phyloP scores from a whole-genome alignment of 1,284 basidiomycete genomes.

The Fomitopsis palustris region DNA sequence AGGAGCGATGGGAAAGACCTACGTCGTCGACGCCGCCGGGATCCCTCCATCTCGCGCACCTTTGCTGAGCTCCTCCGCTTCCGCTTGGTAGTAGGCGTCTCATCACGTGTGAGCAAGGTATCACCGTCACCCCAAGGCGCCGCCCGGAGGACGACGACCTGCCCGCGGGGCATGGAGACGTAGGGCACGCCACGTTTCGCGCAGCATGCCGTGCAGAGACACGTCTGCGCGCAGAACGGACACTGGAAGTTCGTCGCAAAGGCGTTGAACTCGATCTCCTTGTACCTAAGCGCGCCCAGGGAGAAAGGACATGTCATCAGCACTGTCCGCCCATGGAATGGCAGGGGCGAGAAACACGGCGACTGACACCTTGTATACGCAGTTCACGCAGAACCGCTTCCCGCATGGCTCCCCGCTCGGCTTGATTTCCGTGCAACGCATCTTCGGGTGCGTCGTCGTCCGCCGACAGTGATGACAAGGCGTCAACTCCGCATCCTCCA shows the following conservation, averaged over 20 bases:
- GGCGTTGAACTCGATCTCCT: slow-evolving; percentile 21
- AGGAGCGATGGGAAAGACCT: background rate
- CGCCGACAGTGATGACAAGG: slow-evolving; percentile 28
- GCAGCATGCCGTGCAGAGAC: slow-evolving; percentile 26
- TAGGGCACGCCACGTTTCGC: slow-evolving; percentile 22
- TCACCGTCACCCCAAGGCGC: background rate
- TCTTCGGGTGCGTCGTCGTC: slow-evolving; percentile 18
- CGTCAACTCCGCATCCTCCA: slow-evolving; percentile 6
- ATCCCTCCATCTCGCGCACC: background rate
- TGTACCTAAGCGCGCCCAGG: slow-evolving; percentile 14
- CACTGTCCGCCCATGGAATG: too few relatives aligned
- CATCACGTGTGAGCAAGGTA: background rate
- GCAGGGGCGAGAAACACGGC: background rate
- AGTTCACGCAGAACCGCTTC: slow-evolving; percentile 22
- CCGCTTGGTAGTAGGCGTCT: background rate
- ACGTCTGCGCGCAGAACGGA: slow-evolving; percentile 20
- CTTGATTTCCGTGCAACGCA: slow-evolving; percentile 22
- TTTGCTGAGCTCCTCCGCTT: background rate
- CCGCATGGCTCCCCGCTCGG: slow-evolving; percentile 18
- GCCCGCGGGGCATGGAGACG: slow-evolving; percentile 14
- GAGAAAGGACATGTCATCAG: too few relatives aligned
- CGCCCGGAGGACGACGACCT: background rate
- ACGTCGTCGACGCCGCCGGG: background rate
- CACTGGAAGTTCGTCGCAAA: slow-evolving; percentile 20
- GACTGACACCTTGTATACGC: slow-evolving; percentile 23